These are phyloP conservation scores for Trypanosoma avium DNA, from an alignment of 208 protist species.

Conservation along the genomic window DNA sequence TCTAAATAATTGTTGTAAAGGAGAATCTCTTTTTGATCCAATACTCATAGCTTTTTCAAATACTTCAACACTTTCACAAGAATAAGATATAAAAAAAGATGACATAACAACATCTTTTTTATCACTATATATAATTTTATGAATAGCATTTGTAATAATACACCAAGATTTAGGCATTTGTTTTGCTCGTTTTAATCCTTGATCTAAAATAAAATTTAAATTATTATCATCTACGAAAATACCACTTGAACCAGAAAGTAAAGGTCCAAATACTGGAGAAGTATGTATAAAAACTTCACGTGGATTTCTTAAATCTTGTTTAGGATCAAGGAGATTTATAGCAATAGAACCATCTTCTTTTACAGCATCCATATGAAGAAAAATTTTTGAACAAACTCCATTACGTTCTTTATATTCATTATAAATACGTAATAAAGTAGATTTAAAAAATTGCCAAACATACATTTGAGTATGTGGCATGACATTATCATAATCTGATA, in stretches of 20 bases:
- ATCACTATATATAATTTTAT: background rate
- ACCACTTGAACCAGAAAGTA: background rate
- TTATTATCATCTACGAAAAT: background rate
- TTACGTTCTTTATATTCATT: background rate
- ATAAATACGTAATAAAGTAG: background rate
- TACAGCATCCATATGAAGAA: background rate
- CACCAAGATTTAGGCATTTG: slow-evolving; percentile 1
- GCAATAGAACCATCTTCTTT: background rate
- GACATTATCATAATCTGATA: background rate
- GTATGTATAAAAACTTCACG: background rate
- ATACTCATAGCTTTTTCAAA: background rate
- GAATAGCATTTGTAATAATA: background rate
- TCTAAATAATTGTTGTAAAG: background rate
- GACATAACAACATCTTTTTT: background rate
- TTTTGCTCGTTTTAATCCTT: background rate
- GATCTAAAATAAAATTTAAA: background rate
- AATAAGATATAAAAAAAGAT: background rate
- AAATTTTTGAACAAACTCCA: background rate
- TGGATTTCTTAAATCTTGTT: background rate
- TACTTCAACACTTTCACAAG: background rate
- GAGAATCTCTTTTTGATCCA: background rate
- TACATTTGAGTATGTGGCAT: background rate
- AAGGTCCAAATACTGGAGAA: background rate
- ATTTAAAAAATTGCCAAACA: background rate
- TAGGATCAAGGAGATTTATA: background rate